Base-by-base conservation (phyloP, 2,329 filamentous ascomycete genomes). In the Neofusicoccum ribis region DNA sequence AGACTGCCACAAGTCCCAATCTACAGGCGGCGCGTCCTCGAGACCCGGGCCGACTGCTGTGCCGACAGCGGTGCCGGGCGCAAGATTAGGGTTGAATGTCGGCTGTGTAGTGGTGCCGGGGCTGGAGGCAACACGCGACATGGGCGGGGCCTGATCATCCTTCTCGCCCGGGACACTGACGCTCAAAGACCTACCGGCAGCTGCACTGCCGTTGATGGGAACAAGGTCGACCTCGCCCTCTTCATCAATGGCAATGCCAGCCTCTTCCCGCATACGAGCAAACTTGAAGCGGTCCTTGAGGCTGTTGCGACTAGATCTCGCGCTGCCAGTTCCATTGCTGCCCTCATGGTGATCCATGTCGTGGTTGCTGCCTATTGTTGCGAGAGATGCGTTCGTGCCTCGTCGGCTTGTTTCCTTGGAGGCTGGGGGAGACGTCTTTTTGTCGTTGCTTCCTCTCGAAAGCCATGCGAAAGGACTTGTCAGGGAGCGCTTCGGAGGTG, bases 1-100 rank as follows among this genome's bases (percentile, higher is more conserved):
- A 27, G 91, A 88, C 75, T 99, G 94, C 95, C 95, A 99, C 44
- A 99, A 81, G 77, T 99, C 95, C 95, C 95, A 99, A 74, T 99
- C 93, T n/a, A 99, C 95, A 27, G 91, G 89, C 15, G 84, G 82
- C 31, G 81, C 79, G 37, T 83, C 80, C 72, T 93, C 91, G 14
- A 88, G 87, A 3, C 91, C 89, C 8, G 90, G 91, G 1, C 91
- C 91, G 23, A 89, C 88, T 27, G 89, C 89, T 47, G 93, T 87
- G 5, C 94, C 93, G 11, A 92, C 89, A 7, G 90, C 92, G 1
- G 93, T 97, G 1, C 93, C 93, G 0, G 93, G 93, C 0, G 92
- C 89, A 50, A 97, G 81, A 65, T 85, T 88, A 3, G 85, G 84
- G 70, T 92, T 91, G 15, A 92, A 84, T 3, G 84, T 87, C 0